Conservation (phyloP, 345 rosid genomes). For the Chamaenerion angustifolium region DNA sequence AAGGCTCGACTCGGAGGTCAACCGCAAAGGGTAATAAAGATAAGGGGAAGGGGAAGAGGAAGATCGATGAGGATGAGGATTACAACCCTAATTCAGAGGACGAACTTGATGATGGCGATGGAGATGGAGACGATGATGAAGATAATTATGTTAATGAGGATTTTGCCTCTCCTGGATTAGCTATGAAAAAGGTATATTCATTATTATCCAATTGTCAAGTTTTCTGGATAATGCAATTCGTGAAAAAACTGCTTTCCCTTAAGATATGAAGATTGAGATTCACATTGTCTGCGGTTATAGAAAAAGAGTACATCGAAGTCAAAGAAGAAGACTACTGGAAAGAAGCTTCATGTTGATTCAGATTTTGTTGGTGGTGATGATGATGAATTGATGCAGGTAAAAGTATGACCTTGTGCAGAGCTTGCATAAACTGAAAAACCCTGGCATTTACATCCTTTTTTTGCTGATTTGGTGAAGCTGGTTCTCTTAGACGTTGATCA, state of each 20-base stretch:
- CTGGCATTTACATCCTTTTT: no score
- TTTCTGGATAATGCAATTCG: no score
- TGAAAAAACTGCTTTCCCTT: no score
- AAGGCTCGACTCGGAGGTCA: constrained; percentile 16
- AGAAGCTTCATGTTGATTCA: constrained; percentile 14
- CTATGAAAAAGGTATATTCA: no score
- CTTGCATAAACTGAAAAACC: background rate
- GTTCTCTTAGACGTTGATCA: no score
- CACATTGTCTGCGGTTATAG: constrained; percentile 5
- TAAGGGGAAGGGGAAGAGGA: constrained; percentile 40
- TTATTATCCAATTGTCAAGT: no score
- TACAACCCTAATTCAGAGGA: constrained; percentile 32
- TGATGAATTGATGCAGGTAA: constrained; percentile 41
- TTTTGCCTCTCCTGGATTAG: no score
- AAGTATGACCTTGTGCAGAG: background rate
- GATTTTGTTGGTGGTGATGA: constrained; percentile 24
- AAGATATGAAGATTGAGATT: no score
- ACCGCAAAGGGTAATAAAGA: background rate
- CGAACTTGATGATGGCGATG: constrained; percentile 9
- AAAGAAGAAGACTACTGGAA: constrained; percentile 21
- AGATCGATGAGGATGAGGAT: constrained; percentile 50
- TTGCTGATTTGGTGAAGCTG: no score
- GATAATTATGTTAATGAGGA: no score
- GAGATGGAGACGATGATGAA: background rate
- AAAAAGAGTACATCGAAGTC: constrained; percentile 23